These are phyloP conservation scores for Agaricus sinodeliciosus DNA, from an alignment of 768 basidiomycete species.

Conservation along the genomic window DNA sequence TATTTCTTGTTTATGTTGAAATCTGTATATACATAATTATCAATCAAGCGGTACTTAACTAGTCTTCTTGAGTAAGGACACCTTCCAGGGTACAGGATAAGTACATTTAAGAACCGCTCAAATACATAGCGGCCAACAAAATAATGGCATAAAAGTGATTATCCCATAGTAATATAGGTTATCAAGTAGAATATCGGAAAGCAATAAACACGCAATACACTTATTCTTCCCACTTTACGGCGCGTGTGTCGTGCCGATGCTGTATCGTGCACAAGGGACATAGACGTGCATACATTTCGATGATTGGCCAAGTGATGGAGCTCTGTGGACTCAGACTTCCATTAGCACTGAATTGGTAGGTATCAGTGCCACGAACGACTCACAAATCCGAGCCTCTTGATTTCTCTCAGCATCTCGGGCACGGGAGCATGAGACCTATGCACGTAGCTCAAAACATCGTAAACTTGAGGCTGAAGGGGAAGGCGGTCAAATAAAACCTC, in stretches of 20 bases:
- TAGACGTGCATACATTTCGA: slow-evolving; percentile 55
- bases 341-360: neutral
- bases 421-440: slow-evolving; percentile 54
- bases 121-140: neutral
- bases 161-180: neutral
- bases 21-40: too few relatives aligned
- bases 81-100: too few relatives aligned
- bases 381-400: slow-evolving; percentile 54
- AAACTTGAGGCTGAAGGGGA: slow-evolving; percentile 62
- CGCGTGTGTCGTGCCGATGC: slow-evolving; percentile 1
- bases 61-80: too few relatives aligned
- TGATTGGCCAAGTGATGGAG: slow-evolving; percentile 68
- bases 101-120: neutral
- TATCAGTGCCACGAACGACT: slow-evolving; percentile 18
- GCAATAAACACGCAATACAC: neutral
- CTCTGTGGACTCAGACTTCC: slow-evolving; percentile 30
- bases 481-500: slow-evolving; percentile 46
- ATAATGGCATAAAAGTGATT: neutral
- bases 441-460: slow-evolving; percentile 61
- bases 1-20: too few relatives aligned
- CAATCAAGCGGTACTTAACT: too few relatives aligned
- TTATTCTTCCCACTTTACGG: slow-evolving; percentile 6
- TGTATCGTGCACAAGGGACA: slow-evolving; percentile 43
- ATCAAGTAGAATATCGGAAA: neutral
- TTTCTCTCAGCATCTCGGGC: slow-evolving; percentile 47